Conservation (phyloP, 306 rosid genomes). For the Biancaea sappan region DNA sequence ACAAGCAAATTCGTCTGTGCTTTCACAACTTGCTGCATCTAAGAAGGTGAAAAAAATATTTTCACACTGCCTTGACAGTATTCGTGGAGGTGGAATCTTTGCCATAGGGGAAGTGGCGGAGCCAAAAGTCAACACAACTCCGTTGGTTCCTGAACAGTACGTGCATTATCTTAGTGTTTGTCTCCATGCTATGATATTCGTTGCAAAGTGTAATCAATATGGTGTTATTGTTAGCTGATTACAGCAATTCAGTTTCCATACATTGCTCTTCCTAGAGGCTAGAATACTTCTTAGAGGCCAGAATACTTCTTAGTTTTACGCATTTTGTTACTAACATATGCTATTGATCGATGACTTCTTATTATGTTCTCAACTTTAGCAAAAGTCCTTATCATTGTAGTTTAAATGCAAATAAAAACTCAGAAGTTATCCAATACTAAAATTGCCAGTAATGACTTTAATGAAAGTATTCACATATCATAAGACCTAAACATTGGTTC, state of each 20-base stretch:
- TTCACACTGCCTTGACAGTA: constrained; percentile 88
- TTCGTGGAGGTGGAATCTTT: constrained; percentile 86
- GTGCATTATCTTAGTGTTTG: constrained; percentile 43
- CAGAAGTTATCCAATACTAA: neutral
- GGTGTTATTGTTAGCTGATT: neutral
- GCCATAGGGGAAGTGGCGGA: constrained; percentile 84
- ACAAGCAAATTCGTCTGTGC: constrained; percentile 82
- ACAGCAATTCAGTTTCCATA: constrained; percentile 7
- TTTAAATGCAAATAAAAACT: neutral
- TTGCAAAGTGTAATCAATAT: constrained; percentile 14
- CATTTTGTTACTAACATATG: neutral
- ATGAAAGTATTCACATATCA: constrained; percentile 14
- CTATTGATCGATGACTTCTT: constrained; percentile 8
- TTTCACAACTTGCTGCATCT: constrained; percentile 84
- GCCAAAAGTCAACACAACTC: constrained; percentile 63
- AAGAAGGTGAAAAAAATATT: constrained; percentile 79
- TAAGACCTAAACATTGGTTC: constrained; percentile 2
- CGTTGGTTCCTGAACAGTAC: constrained; percentile 67
- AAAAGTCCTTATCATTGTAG: neutral
- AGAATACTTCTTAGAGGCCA: no score
- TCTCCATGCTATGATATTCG: constrained; percentile 27
- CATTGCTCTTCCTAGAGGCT: neutral
- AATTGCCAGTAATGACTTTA: constrained; percentile 2
- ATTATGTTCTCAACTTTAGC: constrained; percentile 14
- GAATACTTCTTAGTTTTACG: no score